These are phyloP conservation scores for Macrocystidia cucumis DNA, from an alignment of 1,284 basidiomycete genomes.

Conservation along the genomic window DNA sequence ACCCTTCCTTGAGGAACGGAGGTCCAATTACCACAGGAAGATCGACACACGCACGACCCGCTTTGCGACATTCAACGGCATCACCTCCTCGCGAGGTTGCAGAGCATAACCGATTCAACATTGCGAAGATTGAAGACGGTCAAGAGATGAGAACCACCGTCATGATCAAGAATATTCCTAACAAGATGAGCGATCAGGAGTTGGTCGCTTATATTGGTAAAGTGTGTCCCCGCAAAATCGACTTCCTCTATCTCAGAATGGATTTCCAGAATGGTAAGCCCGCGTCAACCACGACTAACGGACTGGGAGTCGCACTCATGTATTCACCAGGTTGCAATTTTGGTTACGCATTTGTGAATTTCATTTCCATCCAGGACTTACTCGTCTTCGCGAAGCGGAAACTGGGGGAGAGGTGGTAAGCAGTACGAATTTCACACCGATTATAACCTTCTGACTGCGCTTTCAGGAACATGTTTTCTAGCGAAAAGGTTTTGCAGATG, in stretches of 20 bases:
- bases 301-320: slow-evolving; percentile 2
- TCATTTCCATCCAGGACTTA: slow-evolving; percentile 70
- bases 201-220: slow-evolving; percentile 60
- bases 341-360: slow-evolving; percentile 85
- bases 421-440: neutral
- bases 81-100: neutral
- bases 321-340: slow-evolving; percentile 66
- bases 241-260: slow-evolving; percentile 82
- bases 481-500: slow-evolving; percentile 82
- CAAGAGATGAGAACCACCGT: slow-evolving; percentile 77
- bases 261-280: slow-evolving; percentile 70
- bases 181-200: slow-evolving; percentile 79
- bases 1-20: too few relatives aligned
- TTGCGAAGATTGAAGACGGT: slow-evolving; percentile 66
- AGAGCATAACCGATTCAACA: slow-evolving; percentile 63
- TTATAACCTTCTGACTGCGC: slow-evolving; percentile 5
- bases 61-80: slow-evolving; percentile 4
- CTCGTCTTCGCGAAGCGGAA: slow-evolving; percentile 64
- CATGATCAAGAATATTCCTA: slow-evolving; percentile 87
- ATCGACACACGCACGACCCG: slow-evolving; percentile 1
- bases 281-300: slow-evolving; percentile 4
- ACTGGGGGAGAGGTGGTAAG: slow-evolving; percentile 71
- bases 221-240: slow-evolving; percentile 63
- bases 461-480: slow-evolving; percentile 78
- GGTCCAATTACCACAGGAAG: too few relatives aligned